phyloP scores from a whole-genome alignment of 139 green algal genomes.

The Dunaliella primolecta region DNA sequence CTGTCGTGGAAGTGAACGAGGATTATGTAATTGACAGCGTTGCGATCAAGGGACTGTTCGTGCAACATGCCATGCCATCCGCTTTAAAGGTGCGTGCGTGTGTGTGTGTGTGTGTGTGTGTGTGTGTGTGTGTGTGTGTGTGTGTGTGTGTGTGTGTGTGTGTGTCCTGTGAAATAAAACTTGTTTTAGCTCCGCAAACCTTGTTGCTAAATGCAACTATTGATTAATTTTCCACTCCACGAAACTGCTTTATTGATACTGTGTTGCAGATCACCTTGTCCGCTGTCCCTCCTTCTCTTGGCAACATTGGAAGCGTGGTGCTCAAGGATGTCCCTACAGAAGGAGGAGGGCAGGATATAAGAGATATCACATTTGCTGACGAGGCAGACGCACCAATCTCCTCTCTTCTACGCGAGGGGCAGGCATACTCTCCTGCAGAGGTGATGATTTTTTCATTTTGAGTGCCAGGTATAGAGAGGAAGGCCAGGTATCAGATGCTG shows the following conservation, averaged over 20 bases:
- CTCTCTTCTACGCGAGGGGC: too few species aligned
- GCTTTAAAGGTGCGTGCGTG: not conserved
- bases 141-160: not conserved
- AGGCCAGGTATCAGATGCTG: too few species aligned
- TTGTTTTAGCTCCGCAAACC: too few species aligned
- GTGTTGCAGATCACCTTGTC: not conserved
- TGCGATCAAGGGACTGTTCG: not conserved
- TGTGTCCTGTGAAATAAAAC: not conserved
- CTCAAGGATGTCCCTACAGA: not conserved
- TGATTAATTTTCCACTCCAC: too few species aligned
- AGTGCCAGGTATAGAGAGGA: too few species aligned
- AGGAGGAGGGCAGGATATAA: not conserved
- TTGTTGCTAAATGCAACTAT: too few species aligned
- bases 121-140: not conserved
- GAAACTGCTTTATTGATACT: too few species aligned
- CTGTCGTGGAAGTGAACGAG: not conserved
- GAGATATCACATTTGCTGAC: not conserved
- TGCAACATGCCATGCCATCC: not conserved
- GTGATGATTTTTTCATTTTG: too few species aligned
- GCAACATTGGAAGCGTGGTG: not conserved
- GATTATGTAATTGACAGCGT: not conserved
- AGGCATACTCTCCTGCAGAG: too few species aligned
- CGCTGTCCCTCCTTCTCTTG: not conserved
- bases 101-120: not conserved
- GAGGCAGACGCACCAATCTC: not conserved